Conservation (phyloP, 2,329 filamentous ascomycete genomes). For the Cordyceps fumosorosea region DNA sequence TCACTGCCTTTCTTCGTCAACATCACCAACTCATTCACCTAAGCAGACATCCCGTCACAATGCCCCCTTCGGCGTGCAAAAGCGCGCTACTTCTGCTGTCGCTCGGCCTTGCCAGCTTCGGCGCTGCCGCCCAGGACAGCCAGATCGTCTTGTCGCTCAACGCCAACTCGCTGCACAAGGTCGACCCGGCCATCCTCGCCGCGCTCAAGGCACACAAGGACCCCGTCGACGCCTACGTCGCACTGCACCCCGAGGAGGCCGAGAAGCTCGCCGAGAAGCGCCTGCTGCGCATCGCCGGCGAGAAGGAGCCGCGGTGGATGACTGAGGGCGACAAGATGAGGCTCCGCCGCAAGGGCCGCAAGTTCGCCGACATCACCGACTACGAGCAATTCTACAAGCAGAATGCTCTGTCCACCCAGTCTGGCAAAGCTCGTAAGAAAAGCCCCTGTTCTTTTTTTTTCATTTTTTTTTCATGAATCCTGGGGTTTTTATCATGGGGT, state of each 20-base stretch:
- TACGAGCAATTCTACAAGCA: slow-evolving; percentile 42
- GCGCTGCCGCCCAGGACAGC: slow-evolving; percentile 10
- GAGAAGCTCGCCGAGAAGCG: slow-evolving; percentile 35
- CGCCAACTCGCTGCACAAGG: slow-evolving; percentile 11
- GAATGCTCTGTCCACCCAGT: slow-evolving; percentile 16
- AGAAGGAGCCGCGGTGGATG: slow-evolving; percentile 57
- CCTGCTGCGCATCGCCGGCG: slow-evolving; percentile 59
- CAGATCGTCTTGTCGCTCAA: slow-evolving; percentile 15
- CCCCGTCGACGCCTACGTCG: slow-evolving; percentile 24
- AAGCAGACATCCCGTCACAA: neutral
- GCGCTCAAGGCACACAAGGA: slow-evolving; percentile 22
- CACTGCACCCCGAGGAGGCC: slow-evolving; percentile 22
- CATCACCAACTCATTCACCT: neutral
- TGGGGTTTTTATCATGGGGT: no score
- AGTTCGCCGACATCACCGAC: slow-evolving; percentile 69
- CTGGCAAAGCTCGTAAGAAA: slow-evolving; percentile 26
- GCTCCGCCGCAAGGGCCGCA: slow-evolving; percentile 56
- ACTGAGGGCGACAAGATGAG: slow-evolving; percentile 69
- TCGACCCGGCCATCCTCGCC: slow-evolving; percentile 20
- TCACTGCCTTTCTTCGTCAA: neutral
- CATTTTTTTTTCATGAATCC: neutral
- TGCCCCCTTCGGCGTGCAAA: neutral
- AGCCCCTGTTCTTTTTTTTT: neutral
- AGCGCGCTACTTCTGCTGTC: slow-evolving; percentile 1
- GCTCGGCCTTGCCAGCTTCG: slow-evolving; percentile 5